Base-by-base conservation (phyloP, 176 grass and related monocot genomes). In the Cenchrus fungigraminus region DNA sequence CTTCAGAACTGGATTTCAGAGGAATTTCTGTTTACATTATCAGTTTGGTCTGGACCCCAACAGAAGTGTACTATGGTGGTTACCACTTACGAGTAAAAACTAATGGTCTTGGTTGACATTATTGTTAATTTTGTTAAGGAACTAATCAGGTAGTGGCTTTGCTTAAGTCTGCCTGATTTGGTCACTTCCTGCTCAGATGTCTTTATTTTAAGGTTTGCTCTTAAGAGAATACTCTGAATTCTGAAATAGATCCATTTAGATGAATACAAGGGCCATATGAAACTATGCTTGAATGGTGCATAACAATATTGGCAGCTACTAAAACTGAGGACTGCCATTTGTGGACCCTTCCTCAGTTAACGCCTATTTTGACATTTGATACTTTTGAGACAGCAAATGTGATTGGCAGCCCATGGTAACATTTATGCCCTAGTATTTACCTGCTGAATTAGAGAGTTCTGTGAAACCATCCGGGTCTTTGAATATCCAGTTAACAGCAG, bases 31-130 rank as follows among this genome's bases (percentile, higher is more conserved):
- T 68, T 68, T 16, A 25, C 12, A 16, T 54, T 68, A 19, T 68
- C 0, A 2, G 51, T 81, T 68, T 4, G 3, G 51, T 69, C 70
- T 68, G 31, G 31, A 40, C 8, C 8, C 10, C 9, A 32, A 20
- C 8, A 32, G 1, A 12, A 66, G 28, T 66, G 13, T 28, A n/a
- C 6, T 77, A 47, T 47, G 34, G 3, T 55, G 25, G 40, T 67
- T 73, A 16, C 25, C 70, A 73, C n/a, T 62, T 79, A 63, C 60
- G 17, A 52, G 13, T 19, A 19, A 64, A 47, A 72, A 29, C 5
- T 77, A 20, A 71, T 17, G 14, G 29, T 58, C 44, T 66, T 86
- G 67, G 67, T 34, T 79, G 56, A 63, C 31, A 14, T 63, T 78
- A n/a, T 13, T 55, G 37, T 73, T 70, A 13, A 53, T 63, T 64